Evolutionary conservation across 164 flowering plant species (phyloP).

Genomic region (Vitis amurensis): DNA sequence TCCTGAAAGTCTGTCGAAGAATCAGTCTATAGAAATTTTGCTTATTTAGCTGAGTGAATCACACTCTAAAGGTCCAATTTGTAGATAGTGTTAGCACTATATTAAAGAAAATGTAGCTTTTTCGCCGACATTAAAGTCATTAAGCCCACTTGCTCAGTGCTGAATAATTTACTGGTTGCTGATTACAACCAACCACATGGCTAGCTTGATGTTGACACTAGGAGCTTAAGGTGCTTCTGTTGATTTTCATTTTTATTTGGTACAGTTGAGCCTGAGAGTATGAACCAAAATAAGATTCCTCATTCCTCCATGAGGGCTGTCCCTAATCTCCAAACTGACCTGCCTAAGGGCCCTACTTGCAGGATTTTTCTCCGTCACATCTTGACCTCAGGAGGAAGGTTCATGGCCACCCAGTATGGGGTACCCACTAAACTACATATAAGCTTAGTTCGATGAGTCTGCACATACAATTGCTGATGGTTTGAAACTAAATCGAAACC

Average conservation of each 20-base stretch:
- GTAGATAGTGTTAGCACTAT: neutral
- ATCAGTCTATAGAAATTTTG: neutral
- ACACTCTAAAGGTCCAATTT: neutral
- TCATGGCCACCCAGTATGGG: no score
- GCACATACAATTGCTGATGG: no score
- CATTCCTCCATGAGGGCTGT: no score
- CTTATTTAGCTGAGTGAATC: neutral
- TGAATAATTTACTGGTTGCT: constrained; percentile 1
- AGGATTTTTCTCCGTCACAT: no score
- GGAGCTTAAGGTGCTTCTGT: neutral
- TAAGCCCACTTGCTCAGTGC: constrained; percentile 7
- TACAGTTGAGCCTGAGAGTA: neutral
- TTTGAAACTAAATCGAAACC: no score
- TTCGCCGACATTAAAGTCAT: constrained; percentile 8
- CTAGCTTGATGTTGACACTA: constrained; percentile 11
- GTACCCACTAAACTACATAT: no score
- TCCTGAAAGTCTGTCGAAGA: neutral
- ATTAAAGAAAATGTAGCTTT: constrained; percentile 5
- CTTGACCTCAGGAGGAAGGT: no score
- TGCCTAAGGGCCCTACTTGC: no score
- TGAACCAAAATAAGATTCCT: no score
- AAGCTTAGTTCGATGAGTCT: no score
- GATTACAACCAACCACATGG: constrained; percentile 12
- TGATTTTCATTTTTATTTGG: neutral
- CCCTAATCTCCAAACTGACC: no score